A percentile compares a stretch with the other conserved stretches of the same genome.
These are phyloP conservation scores for Sarocladium strictum DNA, from an alignment of 2,329 filamentous ascomycete genomes.

Conservation along the genomic window DNA sequence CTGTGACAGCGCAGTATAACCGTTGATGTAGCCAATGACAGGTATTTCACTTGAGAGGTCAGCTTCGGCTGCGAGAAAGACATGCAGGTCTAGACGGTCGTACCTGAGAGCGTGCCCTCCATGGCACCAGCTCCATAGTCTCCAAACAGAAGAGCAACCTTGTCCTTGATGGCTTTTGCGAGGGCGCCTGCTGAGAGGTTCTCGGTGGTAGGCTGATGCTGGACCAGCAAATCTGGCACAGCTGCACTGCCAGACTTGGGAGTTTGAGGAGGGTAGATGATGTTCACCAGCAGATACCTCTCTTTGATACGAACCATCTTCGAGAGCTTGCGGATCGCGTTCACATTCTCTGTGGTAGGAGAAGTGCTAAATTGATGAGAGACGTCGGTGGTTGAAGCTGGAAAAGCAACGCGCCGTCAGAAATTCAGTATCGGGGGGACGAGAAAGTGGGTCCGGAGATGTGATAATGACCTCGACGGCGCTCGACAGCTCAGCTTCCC, in stretches of 20 bases:
- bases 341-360: not conserved
- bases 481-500: not conserved
- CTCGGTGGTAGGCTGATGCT: slow-evolving; percentile 74
- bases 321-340: not conserved
- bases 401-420: not conserved
- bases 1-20: slow-evolving; percentile 83
- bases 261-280: slow-evolving; percentile 69
- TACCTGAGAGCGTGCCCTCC: slow-evolving; percentile 63
- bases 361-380: not conserved
- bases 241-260: slow-evolving; percentile 25
- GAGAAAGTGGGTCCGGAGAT: not conserved
- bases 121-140: slow-evolving; percentile 81
- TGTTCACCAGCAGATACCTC: slow-evolving; percentile 90
- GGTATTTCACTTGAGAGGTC: slow-evolving; percentile 71
- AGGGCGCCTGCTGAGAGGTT: slow-evolving; percentile 62
- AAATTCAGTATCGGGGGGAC: not conserved
- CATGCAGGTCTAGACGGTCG: not conserved
- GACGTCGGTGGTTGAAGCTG: not conserved
- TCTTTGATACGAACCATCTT: slow-evolving; percentile 93
- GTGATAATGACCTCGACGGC: not conserved
- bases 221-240: slow-evolving; percentile 58
- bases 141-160: slow-evolving; percentile 71
- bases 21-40: slow-evolving; percentile 86
- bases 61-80: not conserved
- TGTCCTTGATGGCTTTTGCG: slow-evolving; percentile 61